phyloP scores from a whole-genome alignment of 78 protist genomes.

The Dictyostelium brefeldianum region DNA sequence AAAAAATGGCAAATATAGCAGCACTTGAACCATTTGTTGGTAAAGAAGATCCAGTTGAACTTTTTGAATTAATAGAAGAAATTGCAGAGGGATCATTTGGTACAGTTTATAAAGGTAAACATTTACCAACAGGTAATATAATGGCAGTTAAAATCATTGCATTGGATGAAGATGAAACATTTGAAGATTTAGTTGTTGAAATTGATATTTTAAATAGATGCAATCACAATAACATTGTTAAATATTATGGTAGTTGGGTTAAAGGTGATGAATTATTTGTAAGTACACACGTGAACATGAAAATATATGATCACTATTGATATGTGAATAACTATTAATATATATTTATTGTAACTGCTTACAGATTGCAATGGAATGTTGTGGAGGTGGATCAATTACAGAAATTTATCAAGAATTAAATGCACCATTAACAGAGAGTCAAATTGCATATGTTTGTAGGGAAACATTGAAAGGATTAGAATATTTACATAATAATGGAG shows the following conservation, averaged over 20 bases:
- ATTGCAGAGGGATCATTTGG: constrained; percentile 85
- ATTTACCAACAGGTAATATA: constrained; percentile 69
- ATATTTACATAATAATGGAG: constrained; percentile 87
- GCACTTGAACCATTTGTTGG: constrained; percentile 78
- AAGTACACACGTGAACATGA: too few species aligned
- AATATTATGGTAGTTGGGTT: constrained; percentile 84
- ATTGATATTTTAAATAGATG: constrained; percentile 82
- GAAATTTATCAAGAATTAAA: constrained; percentile 84
- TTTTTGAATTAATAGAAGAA: constrained; percentile 78
- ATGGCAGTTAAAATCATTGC: constrained; percentile 84
- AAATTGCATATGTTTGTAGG: constrained; percentile 81
- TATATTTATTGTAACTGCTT: too few species aligned
- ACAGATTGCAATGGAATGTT: constrained; percentile 88
- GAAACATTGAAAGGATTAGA: constrained; percentile 86
- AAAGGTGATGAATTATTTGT: constrained; percentile 84
- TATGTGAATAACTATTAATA: too few species aligned
- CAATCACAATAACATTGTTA: constrained; percentile 78
- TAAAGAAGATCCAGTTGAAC: constrained; percentile 82
- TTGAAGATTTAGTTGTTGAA: constrained; percentile 80
- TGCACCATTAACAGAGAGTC: constrained; percentile 71
- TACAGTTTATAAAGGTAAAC: constrained; percentile 83
- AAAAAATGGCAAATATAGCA: constrained; percentile 48
- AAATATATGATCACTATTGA: too few species aligned
- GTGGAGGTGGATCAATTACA: constrained; percentile 86
- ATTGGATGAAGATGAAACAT: constrained; percentile 82